Conservation (phyloP, 495 filamentous ascomycete species). For the Parathielavia hyrcaniae region DNA sequence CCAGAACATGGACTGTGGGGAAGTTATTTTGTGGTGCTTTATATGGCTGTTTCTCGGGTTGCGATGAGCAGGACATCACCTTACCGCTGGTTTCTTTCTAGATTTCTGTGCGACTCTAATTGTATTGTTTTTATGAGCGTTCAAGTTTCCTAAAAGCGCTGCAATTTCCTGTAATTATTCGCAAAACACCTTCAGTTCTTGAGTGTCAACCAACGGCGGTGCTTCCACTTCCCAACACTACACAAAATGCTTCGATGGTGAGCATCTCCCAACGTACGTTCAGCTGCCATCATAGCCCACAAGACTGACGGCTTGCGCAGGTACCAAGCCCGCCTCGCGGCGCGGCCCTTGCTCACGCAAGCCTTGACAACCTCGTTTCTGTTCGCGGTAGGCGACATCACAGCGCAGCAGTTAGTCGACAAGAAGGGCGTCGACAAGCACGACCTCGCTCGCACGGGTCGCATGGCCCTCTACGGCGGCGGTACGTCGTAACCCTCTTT, state of each 20-base stretch:
- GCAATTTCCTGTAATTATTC: background rate
- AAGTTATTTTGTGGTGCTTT: background rate
- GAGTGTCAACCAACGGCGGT: background rate
- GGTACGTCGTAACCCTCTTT: slow-evolving; percentile 44
- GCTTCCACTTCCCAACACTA: background rate
- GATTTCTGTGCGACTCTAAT: no score
- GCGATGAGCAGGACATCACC: background rate
- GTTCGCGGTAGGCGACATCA: slow-evolving; percentile 82
- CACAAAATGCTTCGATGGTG: slow-evolving; percentile 12
- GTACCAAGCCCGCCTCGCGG: slow-evolving; percentile 81
- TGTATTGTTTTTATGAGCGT: no score
- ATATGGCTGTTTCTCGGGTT: background rate
- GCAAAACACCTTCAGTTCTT: background rate
- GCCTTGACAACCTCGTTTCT: slow-evolving; percentile 79
- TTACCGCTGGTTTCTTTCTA: background rate
- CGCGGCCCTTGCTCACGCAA: slow-evolving; percentile 80
- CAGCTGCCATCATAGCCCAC: background rate
- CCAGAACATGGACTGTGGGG: background rate
- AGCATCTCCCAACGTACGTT: background rate
- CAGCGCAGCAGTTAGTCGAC: slow-evolving; percentile 94
- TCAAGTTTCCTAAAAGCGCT: no score
- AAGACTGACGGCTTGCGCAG: slow-evolving; percentile 38
- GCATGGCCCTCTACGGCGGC: slow-evolving; percentile 92
- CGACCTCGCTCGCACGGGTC: slow-evolving; percentile 69
- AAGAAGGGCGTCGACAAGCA: slow-evolving; percentile 71